These are phyloP conservation scores for Quercus tomentella DNA, from an alignment of 331 rosid species.

Conservation along the genomic window DNA sequence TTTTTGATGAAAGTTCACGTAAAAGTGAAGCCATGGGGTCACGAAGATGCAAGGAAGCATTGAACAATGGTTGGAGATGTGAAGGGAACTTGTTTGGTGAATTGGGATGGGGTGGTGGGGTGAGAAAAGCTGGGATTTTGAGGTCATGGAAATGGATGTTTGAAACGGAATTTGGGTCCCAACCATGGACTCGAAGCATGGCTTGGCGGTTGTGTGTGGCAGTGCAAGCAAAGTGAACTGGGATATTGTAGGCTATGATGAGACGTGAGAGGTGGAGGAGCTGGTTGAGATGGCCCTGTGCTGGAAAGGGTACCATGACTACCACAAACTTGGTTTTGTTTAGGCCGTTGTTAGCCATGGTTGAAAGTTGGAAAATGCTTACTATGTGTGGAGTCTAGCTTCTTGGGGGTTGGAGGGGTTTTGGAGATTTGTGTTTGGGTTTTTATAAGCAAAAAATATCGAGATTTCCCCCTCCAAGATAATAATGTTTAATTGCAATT, in stretches of 20 bases:
- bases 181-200: slow-evolving; percentile 45
- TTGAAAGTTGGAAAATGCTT: too few species aligned
- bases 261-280: slow-evolving; percentile 78
- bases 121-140: slow-evolving; percentile 32
- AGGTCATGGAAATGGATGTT: slow-evolving; percentile 55
- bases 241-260: slow-evolving; percentile 33
- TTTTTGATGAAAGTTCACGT: slow-evolving; percentile 33
- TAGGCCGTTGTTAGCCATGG: not conserved
- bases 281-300: slow-evolving; percentile 91
- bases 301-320: slow-evolving; percentile 74
- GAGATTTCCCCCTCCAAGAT: too few species aligned
- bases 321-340: slow-evolving; percentile 34
- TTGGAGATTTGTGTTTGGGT: too few species aligned
- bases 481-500: too few species aligned
- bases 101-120: slow-evolving; percentile 54
- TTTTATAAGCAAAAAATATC: too few species aligned
- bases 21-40: slow-evolving; percentile 41
- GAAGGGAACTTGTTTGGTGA: slow-evolving; percentile 44
- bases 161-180: slow-evolving; percentile 30
- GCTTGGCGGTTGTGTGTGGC: slow-evolving; percentile 58
- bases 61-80: slow-evolving; percentile 57
- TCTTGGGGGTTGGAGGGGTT: too few species aligned
- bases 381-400: too few species aligned
- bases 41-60: slow-evolving; percentile 53
- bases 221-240: slow-evolving; percentile 62